Evolutionary conservation across 176 grass and related monocot species (phyloP).

Genomic region (Bonia amplexicaulis): DNA sequence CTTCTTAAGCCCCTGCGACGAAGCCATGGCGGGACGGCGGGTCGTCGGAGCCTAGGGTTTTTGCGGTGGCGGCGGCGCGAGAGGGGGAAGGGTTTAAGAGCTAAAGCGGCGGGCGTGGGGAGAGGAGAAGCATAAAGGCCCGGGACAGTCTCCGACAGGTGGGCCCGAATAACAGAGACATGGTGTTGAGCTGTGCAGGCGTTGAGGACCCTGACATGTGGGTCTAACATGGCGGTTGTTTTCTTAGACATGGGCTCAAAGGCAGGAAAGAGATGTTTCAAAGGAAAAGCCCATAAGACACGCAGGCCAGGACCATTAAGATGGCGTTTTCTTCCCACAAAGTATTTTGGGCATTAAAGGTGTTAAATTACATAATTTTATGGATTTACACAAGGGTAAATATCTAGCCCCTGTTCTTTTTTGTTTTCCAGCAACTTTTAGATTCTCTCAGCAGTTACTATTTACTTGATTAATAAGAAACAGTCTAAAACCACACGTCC

Average conservation of each 20-base stretch:
- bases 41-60: constrained; percentile 32
- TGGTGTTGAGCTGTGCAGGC: no score
- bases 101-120: not conserved
- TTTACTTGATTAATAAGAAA: no score
- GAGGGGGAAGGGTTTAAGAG: constrained; percentile 33
- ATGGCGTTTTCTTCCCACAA: no score
- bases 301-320: not conserved
- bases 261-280: not conserved
- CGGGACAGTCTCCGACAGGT: not conserved
- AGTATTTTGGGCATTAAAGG: no score
- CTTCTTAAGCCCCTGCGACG: constrained; percentile 35
- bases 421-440: no score
- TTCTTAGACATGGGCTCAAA: no score
- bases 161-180: not conserved
- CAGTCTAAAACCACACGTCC: no score
- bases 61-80: constrained; percentile 32
- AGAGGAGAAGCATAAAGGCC: not conserved
- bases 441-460: no score
- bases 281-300: no score
- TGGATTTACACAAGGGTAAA: no score
- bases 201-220: not conserved
- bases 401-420: no score
- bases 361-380: no score
- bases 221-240: not conserved
- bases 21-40: constrained; percentile 15